These are phyloP conservation scores for Dipodascopsis tothii DNA, from an alignment of 805 yeast species.

Conservation along the genomic window DNA sequence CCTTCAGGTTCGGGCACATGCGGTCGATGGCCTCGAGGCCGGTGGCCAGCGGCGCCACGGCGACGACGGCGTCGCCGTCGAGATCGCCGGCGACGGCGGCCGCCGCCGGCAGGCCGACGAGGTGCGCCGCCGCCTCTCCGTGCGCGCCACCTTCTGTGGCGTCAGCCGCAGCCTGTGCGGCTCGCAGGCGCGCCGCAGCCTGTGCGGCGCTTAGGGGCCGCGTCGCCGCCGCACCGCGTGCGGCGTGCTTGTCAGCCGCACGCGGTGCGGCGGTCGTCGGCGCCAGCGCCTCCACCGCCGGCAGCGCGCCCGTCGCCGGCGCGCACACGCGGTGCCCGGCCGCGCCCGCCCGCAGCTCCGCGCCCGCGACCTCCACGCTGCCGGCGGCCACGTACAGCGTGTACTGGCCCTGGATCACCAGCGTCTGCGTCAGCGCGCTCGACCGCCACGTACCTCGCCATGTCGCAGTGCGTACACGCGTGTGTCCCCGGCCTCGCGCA, in stretches of 20 bases:
- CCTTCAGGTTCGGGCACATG: conserved; percentile 1
- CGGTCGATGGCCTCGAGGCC: conserved; percentile 1
- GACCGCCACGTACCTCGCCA: not conserved
- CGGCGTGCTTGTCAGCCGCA: conserved; percentile 8
- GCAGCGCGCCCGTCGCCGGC: conserved; percentile 21
- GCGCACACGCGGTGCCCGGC: conserved; percentile 18
- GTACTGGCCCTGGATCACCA: conserved; percentile 30
- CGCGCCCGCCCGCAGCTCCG: conserved; percentile 18
- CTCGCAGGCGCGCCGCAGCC: too few relatives aligned
- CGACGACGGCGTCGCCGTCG: conserved; percentile 20
- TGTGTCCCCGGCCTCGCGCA: not conserved
- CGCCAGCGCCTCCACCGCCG: conserved; percentile 9
- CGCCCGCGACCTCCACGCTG: conserved; percentile 28
- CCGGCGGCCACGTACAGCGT: conserved; percentile 29
- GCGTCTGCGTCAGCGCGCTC: conserved; percentile 3
- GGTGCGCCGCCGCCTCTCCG: too few relatives aligned
- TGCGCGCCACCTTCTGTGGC: too few relatives aligned
- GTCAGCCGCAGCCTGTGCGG: too few relatives aligned
- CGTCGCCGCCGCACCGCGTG: not conserved
- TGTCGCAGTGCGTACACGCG: not conserved
- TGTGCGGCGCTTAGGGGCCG: too few relatives aligned
- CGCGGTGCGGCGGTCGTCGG: too few relatives aligned
- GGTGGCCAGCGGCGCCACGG: conserved; percentile 12
- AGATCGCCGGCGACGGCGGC: too few relatives aligned
- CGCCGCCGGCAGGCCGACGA: too few relatives aligned